These are phyloP conservation scores for Tetraselmis chui DNA, from an alignment of 139 green algal genomes.

Conservation along the genomic window DNA sequence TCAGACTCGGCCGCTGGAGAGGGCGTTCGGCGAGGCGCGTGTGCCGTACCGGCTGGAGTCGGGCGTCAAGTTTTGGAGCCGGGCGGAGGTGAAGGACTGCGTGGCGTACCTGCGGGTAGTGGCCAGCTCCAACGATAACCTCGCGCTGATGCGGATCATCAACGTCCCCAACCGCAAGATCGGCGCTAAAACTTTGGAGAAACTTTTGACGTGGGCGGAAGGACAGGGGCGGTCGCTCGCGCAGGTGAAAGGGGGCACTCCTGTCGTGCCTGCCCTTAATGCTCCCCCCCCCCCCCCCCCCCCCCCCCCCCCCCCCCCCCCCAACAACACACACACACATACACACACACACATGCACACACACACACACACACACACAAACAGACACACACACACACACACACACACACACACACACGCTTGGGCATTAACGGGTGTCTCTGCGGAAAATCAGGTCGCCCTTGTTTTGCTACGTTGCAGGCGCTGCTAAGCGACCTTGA, in stretches of 20 bases:
- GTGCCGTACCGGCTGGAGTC: not conserved
- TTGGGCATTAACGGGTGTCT: no score
- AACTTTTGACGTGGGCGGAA: not conserved
- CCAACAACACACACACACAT: no score
- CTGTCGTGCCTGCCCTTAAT: no score
- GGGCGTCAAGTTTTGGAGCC: constrained; percentile 35
- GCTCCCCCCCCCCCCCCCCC: no score
- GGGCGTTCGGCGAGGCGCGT: constrained; percentile 19
- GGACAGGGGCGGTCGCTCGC: not conserved
- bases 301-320: no score
- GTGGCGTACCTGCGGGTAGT: constrained; percentile 51
- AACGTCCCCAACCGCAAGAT: constrained; percentile 41
- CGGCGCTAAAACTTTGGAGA: constrained; percentile 3
- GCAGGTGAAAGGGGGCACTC: not conserved
- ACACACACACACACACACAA: no score
- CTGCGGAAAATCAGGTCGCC: no score
- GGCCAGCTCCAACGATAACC: constrained; percentile 29
- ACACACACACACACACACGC: no score
- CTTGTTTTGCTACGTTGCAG: no score
- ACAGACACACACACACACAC: no score
- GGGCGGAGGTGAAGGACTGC: constrained; percentile 44
- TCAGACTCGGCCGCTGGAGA: constrained; percentile 31
- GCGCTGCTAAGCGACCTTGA: not conserved
- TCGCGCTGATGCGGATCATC: constrained; percentile 45
- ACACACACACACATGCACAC: no score